A percentile compares a stretch with the other conserved stretches of the same genome.
These are phyloP conservation scores for Pseudogymnoascus verrucosus DNA, from an alignment of 2,329 filamentous ascomycete species.

Conservation along the genomic window DNA sequence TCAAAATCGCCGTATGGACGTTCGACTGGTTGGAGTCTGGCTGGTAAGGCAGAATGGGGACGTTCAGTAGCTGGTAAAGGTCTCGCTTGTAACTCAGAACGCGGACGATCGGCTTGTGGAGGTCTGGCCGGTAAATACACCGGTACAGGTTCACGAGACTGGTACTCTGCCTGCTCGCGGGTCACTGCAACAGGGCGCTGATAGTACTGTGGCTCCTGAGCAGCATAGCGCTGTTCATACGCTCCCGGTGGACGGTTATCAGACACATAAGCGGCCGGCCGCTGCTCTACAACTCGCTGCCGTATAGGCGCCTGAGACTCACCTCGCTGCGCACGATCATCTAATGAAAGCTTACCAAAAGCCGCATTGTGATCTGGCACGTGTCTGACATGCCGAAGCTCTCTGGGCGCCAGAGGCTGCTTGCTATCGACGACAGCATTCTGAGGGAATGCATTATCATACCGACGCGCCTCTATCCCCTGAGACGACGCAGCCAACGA, in stretches of 20 bases:
- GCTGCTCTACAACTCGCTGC: not conserved
- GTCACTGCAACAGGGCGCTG: not conserved
- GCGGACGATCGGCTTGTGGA: not conserved
- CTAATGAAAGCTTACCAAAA: not conserved
- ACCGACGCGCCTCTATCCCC: not conserved
- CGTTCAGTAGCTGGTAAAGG: not conserved
- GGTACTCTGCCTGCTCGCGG: not conserved
- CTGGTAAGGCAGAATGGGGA: not conserved
- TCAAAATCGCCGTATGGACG: not conserved
- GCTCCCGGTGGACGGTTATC: not conserved
- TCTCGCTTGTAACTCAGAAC: not conserved
- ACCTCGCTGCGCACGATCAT: not conserved
- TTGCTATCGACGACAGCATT: not conserved
- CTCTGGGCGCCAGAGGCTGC: not conserved
- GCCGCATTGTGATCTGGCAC: not conserved
- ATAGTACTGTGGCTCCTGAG: not conserved
- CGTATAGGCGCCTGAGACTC: not conserved
- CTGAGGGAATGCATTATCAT: not conserved
- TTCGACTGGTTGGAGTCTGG: not conserved
- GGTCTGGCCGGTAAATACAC: not conserved
- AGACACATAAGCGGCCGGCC: not conserved
- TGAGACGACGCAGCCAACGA: not conserved
- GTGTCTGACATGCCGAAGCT: not conserved
- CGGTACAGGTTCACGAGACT: not conserved
- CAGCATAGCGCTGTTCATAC: not conserved